These are phyloP conservation scores for Penicillium tannophilum DNA, from an alignment of 495 filamentous ascomycete genomes.

Conservation along the genomic window DNA sequence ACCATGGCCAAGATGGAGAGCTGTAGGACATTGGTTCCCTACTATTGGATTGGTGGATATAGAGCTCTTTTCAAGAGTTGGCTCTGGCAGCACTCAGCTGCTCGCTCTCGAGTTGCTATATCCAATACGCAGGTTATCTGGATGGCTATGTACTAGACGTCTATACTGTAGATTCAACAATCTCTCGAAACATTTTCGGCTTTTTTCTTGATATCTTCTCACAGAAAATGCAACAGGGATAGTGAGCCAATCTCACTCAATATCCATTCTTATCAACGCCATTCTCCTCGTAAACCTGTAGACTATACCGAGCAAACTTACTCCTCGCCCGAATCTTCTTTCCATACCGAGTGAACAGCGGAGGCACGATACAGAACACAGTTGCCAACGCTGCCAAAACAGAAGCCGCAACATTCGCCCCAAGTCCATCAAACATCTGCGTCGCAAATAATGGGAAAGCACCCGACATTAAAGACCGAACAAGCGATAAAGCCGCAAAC, in stretches of 20 bases:
- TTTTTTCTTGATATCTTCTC: not conserved
- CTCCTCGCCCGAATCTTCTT: slow-evolving; percentile 39
- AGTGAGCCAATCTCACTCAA: not conserved
- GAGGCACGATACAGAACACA: slow-evolving; percentile 38
- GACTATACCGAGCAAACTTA: slow-evolving; percentile 43
- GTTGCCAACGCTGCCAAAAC: slow-evolving; percentile 45
- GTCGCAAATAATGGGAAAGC: slow-evolving; percentile 44
- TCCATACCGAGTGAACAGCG: slow-evolving; percentile 40
- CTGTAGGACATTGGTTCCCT: slow-evolving; percentile 10
- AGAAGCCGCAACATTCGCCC: slow-evolving; percentile 39
- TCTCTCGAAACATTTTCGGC: not conserved
- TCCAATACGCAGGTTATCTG: not conserved
- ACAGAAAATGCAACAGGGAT: not conserved
- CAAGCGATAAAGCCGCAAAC: slow-evolving; percentile 41
- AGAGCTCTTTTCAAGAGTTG: not conserved
- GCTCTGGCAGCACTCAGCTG: not conserved
- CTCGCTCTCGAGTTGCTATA: not conserved
- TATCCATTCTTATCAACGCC: slow-evolving; percentile 18
- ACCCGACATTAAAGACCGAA: slow-evolving; percentile 39
- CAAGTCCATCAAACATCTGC: slow-evolving; percentile 41
- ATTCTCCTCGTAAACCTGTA: slow-evolving; percentile 28
- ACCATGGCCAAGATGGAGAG: slow-evolving; percentile 23
- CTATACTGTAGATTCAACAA: not conserved
- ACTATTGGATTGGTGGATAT: not conserved
- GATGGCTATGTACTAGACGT: not conserved